Evolutionary conservation across 768 basidiomycete genomes (phyloP).

Genomic region (Pholiota microspora): DNA sequence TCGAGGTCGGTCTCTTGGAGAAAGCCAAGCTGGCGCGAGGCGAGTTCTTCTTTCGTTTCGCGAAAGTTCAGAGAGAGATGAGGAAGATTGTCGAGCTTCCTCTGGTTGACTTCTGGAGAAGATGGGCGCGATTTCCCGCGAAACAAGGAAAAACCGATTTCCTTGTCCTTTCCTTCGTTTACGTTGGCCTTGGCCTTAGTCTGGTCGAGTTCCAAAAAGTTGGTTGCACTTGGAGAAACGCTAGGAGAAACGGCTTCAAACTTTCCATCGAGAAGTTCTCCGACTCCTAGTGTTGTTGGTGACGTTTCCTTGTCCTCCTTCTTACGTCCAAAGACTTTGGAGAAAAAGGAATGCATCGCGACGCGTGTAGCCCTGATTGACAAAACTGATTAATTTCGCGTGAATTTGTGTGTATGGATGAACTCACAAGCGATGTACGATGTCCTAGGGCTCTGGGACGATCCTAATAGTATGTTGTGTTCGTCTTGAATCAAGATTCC

Average conservation of each 20-base stretch:
- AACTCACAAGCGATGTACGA: constrained; percentile 20
- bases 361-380: constrained; percentile 28
- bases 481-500: constrained; percentile 8
- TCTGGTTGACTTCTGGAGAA: constrained; percentile 33
- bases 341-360: constrained; percentile 68
- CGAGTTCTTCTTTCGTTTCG: constrained; percentile 45
- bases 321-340: constrained; percentile 77
- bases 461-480: constrained; percentile 8
- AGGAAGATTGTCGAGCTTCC: constrained; percentile 38
- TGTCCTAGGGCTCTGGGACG: constrained; percentile 20
- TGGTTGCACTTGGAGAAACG: constrained; percentile 36
- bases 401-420: constrained; percentile 7
- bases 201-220: constrained; percentile 34
- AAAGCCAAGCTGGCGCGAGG: constrained; percentile 44
- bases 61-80: constrained; percentile 65
- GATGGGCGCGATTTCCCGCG: constrained; percentile 41
- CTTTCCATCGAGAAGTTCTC: constrained; percentile 65
- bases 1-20: constrained; percentile 63
- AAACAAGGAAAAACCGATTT: constrained; percentile 48
- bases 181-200: constrained; percentile 23
- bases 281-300: constrained; percentile 27
- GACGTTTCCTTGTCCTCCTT: constrained; percentile 55
- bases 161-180: constrained; percentile 32
- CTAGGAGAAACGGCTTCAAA: constrained; percentile 67
- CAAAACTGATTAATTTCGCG: constrained; percentile 1